These are phyloP conservation scores for Rhexocercosporidium sp. DNA, from an alignment of 2,329 filamentous ascomycete genomes.

Conservation along the genomic window DNA sequence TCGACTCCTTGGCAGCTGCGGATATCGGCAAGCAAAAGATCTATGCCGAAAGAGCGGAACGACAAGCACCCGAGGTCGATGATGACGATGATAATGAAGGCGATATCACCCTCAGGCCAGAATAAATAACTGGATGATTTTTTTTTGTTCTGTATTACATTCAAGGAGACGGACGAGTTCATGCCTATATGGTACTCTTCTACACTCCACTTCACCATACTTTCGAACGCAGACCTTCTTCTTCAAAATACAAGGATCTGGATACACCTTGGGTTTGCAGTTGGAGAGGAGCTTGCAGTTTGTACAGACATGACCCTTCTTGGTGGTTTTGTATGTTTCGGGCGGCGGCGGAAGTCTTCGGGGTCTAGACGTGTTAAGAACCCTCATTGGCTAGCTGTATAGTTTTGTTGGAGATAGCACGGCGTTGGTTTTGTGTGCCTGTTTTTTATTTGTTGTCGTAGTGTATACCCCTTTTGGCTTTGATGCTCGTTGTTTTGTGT, in stretches of 20 bases:
- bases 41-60: slow-evolving; percentile 60
- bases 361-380: background rate
- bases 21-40: slow-evolving; percentile 71
- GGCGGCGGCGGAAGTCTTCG: background rate
- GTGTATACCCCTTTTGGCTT: slow-evolving; percentile 14
- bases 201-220: background rate
- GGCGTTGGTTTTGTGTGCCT: background rate
- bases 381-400: background rate
- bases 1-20: slow-evolving; percentile 80
- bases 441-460: background rate
- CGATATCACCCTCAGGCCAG: slow-evolving; percentile 27
- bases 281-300: background rate
- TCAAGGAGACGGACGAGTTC: background rate
- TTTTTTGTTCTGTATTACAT: slow-evolving; percentile 3
- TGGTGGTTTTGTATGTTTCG: background rate
- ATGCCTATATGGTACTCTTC: slow-evolving; percentile 8
- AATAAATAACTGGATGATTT: slow-evolving; percentile 4
- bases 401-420: background rate
- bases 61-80: slow-evolving; percentile 30
- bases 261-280: background rate
- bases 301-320: background rate
- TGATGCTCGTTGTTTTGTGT: background rate
- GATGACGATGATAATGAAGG: slow-evolving; percentile 33
- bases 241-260: background rate
- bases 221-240: background rate